phyloP scores from a whole-genome alignment of 768 basidiomycete genomes.

The Boletus subparvulus region DNA sequence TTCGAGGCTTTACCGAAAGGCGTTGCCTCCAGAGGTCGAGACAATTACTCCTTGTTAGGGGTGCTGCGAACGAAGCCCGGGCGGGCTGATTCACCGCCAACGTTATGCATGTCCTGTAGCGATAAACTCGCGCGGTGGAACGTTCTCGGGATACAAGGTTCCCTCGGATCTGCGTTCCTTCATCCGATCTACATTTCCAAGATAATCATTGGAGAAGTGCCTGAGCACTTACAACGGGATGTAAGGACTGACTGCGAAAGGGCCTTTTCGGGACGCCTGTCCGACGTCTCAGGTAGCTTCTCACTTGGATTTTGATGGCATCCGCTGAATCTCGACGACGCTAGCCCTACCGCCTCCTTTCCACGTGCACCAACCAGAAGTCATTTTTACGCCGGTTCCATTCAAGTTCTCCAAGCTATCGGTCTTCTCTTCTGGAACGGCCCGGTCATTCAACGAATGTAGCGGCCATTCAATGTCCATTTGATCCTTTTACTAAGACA shows the following conservation, averaged over 20 bases:
- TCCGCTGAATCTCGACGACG: background rate
- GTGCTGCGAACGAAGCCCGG: constrained; percentile 93
- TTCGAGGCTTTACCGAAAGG: constrained; percentile 36
- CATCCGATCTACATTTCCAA: constrained; percentile 62
- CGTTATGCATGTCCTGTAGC: constrained; percentile 87
- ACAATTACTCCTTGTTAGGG: constrained; percentile 72
- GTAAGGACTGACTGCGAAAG: constrained; percentile 65
- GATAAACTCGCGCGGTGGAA: constrained; percentile 93
- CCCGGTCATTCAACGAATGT: constrained; percentile 72
- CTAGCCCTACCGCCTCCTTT: constrained; percentile 52
- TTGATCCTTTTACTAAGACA: background rate
- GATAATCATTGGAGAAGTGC: constrained; percentile 76
- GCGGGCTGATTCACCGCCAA: constrained; percentile 82
- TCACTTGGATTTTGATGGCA: background rate
- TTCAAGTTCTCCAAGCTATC: constrained; percentile 58
- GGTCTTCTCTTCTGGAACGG: constrained; percentile 31
- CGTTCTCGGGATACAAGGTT: constrained; percentile 83
- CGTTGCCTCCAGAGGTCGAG: constrained; percentile 67
- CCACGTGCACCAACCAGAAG: constrained; percentile 44
- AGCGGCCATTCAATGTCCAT: constrained; percentile 11
- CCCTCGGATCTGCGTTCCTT: constrained; percentile 57
- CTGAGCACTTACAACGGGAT: constrained; percentile 33
- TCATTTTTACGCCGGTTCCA: constrained; percentile 57
- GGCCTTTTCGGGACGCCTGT: constrained; percentile 62
- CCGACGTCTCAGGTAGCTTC: constrained; percentile 39